Evolutionary conservation across 1,139 yeast species (phyloP), one percentile per base, ranked within the genome.

Genomic region (Blastobotrys raffinosifermentans): DNA sequence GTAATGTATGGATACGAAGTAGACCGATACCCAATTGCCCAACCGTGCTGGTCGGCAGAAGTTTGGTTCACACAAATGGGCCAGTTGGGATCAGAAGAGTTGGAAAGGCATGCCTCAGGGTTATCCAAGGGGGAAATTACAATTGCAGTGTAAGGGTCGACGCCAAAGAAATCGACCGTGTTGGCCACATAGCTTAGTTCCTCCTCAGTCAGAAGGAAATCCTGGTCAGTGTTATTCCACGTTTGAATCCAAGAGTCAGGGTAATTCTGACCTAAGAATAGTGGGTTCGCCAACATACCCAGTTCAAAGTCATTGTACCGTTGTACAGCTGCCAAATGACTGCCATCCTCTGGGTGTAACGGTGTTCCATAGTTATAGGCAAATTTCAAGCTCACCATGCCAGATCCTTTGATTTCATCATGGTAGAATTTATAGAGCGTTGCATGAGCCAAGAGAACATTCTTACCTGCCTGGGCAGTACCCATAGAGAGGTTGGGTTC

Each of bases 381-480:
- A 9, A 19, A 26, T 32, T 32, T 32, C 14, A 32, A 4, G 6
- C 35, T 32, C 15, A 32, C 11, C 22, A 25, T 23, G 7, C 34
- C 34, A 21, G 34, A 22, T 5, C 17, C 34, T 9, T 31, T 31
- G 18, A 31, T 14, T 14, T 31, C 30, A n/a, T 31, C 34, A 19
- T 31, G 34, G 15, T 31, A 34, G 34, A 58, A 50, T 33, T 52
- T 47, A 31, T 51, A 54, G n/a, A 58, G 48, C 26, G 34, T 39
- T 3, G 60, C 55, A 26, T 58, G 57, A 6, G 59, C 53, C 20
- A 44, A 45, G 15, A 60, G 39, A 6, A 57, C 54, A 37, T 53
- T 47, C 37, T 57, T 56, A 19, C 51, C 45, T 17, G 43, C 34
- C 19, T 31, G 30, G 10, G 37, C 29, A 9, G 31, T 19, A 11